Evolutionary conservation across 179 eudicot species (phyloP), one percentile per base, ranked within the genome.

Genomic region (Beta corolliflora): DNA sequence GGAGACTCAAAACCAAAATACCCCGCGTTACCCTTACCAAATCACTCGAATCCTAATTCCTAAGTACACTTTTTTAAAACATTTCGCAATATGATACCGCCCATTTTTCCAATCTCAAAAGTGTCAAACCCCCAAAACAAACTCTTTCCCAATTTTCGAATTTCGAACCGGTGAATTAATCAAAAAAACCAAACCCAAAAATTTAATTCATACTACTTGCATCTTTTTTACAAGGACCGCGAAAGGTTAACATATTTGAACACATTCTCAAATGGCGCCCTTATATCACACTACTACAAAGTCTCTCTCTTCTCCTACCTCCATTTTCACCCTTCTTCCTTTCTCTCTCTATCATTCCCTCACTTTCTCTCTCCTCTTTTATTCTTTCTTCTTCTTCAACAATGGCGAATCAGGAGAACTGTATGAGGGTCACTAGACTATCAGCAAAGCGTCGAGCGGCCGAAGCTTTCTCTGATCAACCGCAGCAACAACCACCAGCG

Each of bases 391-490:
- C 31, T 16, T 31, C 25, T 55, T 36, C 13, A 14, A 72, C 2
- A 54, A 91, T 93, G 95, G 92, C 91, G 23, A 89, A 89, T 46
- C 83, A 89, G 83, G 97, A 94, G 88, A 94, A 92, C 79, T 83
- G 81, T 75, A 79, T 77, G 69, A 87, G 93, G 69, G 87, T 94
- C 23, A 95, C 98, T 0, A 84, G 98, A 44, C 23, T 48, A 54
- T 78, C 90, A 53, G 90, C 97, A 9, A 91, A 88, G 87, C 87
- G 89, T 78, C 89, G 91, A 54, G 91, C 91, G 1, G 88, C 88
- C 10, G 92, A 83, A 25, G 79, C 76, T 19, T 60, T 85, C 75
- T 23, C 65, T 3, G 53, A 45, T 12, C 13, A 46, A 8, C 29
- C 41, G 1, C 77, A 69, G 0, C 45, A 45, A 0, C 82, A 45